Base-by-base conservation (phyloP, 495 filamentous ascomycete genomes). In the Aspergillus saccharolyticus region DNA sequence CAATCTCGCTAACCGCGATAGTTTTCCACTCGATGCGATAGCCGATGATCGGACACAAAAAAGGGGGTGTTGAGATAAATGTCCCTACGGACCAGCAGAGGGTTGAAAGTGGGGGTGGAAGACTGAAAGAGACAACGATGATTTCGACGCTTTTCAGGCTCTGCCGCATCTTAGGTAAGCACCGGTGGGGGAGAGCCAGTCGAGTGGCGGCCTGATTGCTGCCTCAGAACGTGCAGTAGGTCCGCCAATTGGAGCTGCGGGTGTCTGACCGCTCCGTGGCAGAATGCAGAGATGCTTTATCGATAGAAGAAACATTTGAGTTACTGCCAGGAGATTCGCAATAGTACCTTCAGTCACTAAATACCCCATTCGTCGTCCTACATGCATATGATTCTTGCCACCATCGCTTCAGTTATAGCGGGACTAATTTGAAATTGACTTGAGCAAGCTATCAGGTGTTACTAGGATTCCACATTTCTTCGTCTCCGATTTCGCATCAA, bases 1-100 rank as follows among this genome's bases (percentile, higher is more conserved):
- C 70, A 65, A 48, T 45, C 17, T 61, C 54, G 55, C 60, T 66
- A 64, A 52, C 53, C 57, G 59, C 52, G 45, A 52, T 57, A 56
- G 60, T 57, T 58, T 70, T 67, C 58, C 56, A 57, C 53, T 60
- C 53, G 54, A 55, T 54, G 42, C 42, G 52, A 61, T 63, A 56
- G 30, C 58, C 54, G 56, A 56, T 39, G 52, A 47, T 44, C 43
- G 48, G 48, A 54, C 33, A 54, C 22, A 14, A 50, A 47, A 24
- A 55, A 25, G 53, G 39, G 50, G 44, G 51, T 57, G 24, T n/a
- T 39, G 28, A 42, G 44, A 48, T 56, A 46, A 42, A 51, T 48
- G 53, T 57, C 53, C 45, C 62, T 58, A 45, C 50, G 52, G 48
- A 58, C 53, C 44, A 56, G 47, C 21, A 42, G 42, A 58, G 45